Evolutionary conservation across 805 yeast species (phyloP).

Genomic region (Wickerhamiella parazyma): DNA sequence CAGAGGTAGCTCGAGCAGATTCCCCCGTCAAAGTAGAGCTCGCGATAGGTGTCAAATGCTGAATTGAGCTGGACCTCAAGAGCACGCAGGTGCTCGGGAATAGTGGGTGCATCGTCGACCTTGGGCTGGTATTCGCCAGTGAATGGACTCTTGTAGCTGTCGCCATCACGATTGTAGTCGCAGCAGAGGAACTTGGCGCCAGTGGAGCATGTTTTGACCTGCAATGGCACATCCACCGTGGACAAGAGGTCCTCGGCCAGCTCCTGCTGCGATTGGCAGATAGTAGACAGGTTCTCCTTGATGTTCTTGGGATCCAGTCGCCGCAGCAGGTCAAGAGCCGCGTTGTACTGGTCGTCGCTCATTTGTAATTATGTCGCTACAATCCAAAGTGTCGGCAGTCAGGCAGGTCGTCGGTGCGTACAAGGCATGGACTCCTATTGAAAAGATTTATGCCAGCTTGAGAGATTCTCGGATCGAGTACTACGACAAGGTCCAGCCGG

Average conservation of each 20-base stretch:
- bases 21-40: conserved; percentile 91
- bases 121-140: conserved; percentile 51
- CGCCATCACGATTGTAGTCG: conserved; percentile 93
- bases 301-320: conserved; percentile 59
- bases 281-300: conserved; percentile 30
- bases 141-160: conserved; percentile 86
- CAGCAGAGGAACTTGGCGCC: conserved; percentile 64
- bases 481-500: conserved; percentile 22
- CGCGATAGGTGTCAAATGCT: conserved; percentile 84
- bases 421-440: conserved; percentile 29
- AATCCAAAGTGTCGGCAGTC: conserved; percentile 15
- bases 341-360: conserved; percentile 46
- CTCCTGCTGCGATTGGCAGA: conserved; percentile 45
- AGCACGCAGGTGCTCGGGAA: conserved; percentile 50
- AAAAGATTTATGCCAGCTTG: conserved; percentile 36
- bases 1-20: conserved; percentile 78
- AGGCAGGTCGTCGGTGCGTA: conserved; percentile 18
- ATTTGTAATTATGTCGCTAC: conserved; percentile 17
- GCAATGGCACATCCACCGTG: conserved; percentile 75
- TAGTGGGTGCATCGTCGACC: conserved; percentile 48
- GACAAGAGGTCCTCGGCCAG: conserved; percentile 79
- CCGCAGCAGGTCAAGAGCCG: conserved; percentile 64
- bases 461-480: conserved; percentile 34
- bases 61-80: conserved; percentile 75
- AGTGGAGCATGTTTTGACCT: conserved; percentile 35